phyloP scores from a whole-genome alignment of 2,329 filamentous ascomycete species.

The Ophiosphaerella korrae region DNA sequence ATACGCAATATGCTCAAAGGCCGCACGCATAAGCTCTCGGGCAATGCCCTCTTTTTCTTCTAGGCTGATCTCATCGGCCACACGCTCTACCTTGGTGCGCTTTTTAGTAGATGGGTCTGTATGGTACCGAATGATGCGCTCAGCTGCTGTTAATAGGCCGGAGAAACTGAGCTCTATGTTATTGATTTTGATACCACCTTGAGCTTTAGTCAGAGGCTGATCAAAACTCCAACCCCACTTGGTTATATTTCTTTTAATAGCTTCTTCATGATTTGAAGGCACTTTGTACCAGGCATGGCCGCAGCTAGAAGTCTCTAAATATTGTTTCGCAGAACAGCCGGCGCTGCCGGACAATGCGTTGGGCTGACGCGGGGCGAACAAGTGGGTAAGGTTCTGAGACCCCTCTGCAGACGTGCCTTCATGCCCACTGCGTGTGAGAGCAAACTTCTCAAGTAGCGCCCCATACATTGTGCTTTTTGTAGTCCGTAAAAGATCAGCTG shows the following conservation, averaged over 20 bases:
- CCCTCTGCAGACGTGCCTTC: neutral
- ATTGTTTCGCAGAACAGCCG: constrained; percentile 25
- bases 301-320: constrained; percentile 17
- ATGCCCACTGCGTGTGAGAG: constrained; percentile 60
- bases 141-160: constrained; percentile 69
- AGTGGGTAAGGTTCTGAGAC: neutral
- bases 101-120: constrained; percentile 36
- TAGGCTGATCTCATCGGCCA: constrained; percentile 51
- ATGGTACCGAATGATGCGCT: constrained; percentile 58
- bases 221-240: constrained; percentile 70
- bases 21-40: constrained; percentile 73
- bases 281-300: constrained; percentile 61
- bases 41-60: constrained; percentile 73
- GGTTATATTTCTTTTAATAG: constrained; percentile 53
- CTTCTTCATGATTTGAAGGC: constrained; percentile 64
- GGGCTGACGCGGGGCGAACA: neutral
- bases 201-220: constrained; percentile 65
- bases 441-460: constrained; percentile 76
- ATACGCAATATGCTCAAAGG: constrained; percentile 85
- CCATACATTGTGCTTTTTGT: constrained; percentile 77
- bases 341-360: neutral
- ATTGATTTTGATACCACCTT: constrained; percentile 39
- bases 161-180: constrained; percentile 62
- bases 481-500: constrained; percentile 59
- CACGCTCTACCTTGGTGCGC: constrained; percentile 35